These are phyloP conservation scores for Suillus sp. DNA, from an alignment of 768 basidiomycete genomes.

Conservation along the genomic window DNA sequence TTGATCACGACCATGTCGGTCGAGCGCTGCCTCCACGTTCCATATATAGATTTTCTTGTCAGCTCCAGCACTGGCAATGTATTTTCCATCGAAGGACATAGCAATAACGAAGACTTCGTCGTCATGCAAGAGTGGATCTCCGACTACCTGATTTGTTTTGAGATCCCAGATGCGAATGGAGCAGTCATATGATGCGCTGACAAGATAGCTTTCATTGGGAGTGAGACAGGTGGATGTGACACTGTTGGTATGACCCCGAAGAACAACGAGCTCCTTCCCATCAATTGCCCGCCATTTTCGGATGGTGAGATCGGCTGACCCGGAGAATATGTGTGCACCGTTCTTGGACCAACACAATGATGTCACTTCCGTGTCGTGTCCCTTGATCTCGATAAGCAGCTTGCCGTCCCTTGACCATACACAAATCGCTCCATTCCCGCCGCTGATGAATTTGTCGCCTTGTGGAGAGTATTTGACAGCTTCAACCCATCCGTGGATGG, in stretches of 20 bases:
- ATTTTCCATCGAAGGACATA: constrained; percentile 76
- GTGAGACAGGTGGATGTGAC: background rate
- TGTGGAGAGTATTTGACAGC: background rate
- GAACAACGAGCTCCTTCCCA: background rate
- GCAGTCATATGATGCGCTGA: background rate
- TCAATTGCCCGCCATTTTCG: background rate
- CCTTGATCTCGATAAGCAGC: background rate
- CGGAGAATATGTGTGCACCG: background rate
- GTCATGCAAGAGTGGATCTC: constrained; percentile 64
- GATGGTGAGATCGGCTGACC: background rate
- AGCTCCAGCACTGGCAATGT: constrained; percentile 78
- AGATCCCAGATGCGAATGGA: background rate
- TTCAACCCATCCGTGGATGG: background rate
- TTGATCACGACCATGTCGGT: no score
- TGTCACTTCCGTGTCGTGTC: fast-evolving
- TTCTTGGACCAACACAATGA: background rate
- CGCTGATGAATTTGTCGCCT: no score
- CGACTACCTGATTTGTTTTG: background rate
- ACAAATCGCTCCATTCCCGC: no score
- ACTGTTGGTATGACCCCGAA: background rate
- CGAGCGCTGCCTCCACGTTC: constrained; percentile 55
- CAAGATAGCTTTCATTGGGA: background rate
- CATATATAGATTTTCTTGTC: constrained; percentile 61
- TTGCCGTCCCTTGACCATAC: no score
- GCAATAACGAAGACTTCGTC: constrained; percentile 81